Percentiles rank a stretch among this genome's conserved stretches.
These are phyloP conservation scores for Solanum appendiculatum DNA, from an alignment of 257 asterid species.

Conservation along the genomic window DNA sequence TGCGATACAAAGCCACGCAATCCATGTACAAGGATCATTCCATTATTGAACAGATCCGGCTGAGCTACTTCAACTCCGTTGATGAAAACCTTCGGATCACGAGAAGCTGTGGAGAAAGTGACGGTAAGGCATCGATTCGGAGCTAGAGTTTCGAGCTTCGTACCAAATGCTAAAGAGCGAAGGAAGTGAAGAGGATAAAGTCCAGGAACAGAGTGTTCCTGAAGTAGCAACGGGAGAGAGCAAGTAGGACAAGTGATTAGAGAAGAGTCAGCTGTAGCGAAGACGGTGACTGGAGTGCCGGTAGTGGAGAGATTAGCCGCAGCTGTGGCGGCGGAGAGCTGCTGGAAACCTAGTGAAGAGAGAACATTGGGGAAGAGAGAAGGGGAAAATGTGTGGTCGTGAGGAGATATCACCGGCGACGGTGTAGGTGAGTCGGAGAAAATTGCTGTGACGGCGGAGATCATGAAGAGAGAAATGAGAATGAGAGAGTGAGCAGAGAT, in stretches of 20 bases:
- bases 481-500: too few relatives aligned
- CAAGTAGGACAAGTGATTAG: constrained; percentile 72
- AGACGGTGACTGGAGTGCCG: constrained; percentile 57
- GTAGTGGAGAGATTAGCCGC: constrained; percentile 48
- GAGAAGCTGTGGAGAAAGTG: constrained; percentile 20
- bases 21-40: constrained; percentile 53
- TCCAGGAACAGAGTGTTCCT: constrained; percentile 79
- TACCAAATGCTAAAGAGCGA: constrained; percentile 57
- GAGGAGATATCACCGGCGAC: constrained; percentile 31
- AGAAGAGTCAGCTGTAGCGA: constrained; percentile 76
- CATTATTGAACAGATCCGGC: constrained; percentile 64
- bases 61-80: constrained; percentile 53
- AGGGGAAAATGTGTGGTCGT: constrained; percentile 25
- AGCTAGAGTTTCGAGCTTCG: constrained; percentile 68
- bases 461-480: constrained; percentile 25
- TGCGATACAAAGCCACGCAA: constrained; percentile 55
- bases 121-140: constrained; percentile 63
- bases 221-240: constrained; percentile 50
- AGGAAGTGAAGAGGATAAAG: constrained; percentile 54
- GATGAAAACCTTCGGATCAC: constrained; percentile 30
- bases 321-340: constrained; percentile 52
- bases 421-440: constrained; percentile 21
- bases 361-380: constrained; percentile 55
- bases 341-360: constrained; percentile 71
- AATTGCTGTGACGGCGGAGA: constrained; percentile 13